Percentiles rank a stretch among this genome's conserved stretches.
These are phyloP conservation scores for Chrysanthemum seticuspe DNA, from an alignment of 129 eudicot genomes.

Conservation along the genomic window DNA sequence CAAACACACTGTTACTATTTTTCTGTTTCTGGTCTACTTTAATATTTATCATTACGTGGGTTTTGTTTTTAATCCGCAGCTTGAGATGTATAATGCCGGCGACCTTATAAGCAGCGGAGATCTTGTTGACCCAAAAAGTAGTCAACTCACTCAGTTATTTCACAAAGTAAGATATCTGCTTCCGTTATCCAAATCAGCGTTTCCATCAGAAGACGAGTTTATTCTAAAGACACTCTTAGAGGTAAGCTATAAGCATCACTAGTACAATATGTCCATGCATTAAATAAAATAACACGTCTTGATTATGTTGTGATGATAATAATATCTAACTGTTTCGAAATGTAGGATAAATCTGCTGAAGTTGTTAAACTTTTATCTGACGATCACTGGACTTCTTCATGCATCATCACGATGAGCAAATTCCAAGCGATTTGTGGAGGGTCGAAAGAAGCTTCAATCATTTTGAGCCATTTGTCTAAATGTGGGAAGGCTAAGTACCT, in stretches of 20 bases:
- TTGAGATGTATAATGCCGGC: slow-evolving; percentile 79
- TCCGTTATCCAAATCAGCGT: slow-evolving; percentile 31
- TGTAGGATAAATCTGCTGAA: slow-evolving; percentile 55
- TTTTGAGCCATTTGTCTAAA: slow-evolving; percentile 65
- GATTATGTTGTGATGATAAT: slow-evolving; percentile 15
- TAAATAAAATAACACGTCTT: background rate
- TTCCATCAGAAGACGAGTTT: slow-evolving; percentile 45
- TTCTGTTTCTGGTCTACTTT: background rate
- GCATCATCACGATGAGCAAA: slow-evolving; percentile 63
- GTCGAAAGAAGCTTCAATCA: slow-evolving; percentile 53
- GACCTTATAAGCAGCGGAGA: slow-evolving; percentile 37
- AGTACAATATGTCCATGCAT: background rate
- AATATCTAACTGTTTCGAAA: background rate
- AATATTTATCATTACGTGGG: background rate
- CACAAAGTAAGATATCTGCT: slow-evolving; percentile 41
- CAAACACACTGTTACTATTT: no score
- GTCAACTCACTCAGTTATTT: slow-evolving; percentile 46
- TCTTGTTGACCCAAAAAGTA: slow-evolving; percentile 50
- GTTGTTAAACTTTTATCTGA: slow-evolving; percentile 54
- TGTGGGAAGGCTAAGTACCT: slow-evolving; percentile 59
- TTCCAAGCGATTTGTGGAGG: slow-evolving; percentile 67
- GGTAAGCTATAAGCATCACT: slow-evolving; percentile 27
- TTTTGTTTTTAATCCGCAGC: slow-evolving; percentile 31
- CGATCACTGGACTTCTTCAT: slow-evolving; percentile 72
- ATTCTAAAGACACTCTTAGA: slow-evolving; percentile 45